These are phyloP conservation scores for Forsythia viridissima DNA, from an alignment of 257 asterid species.

Conservation along the genomic window DNA sequence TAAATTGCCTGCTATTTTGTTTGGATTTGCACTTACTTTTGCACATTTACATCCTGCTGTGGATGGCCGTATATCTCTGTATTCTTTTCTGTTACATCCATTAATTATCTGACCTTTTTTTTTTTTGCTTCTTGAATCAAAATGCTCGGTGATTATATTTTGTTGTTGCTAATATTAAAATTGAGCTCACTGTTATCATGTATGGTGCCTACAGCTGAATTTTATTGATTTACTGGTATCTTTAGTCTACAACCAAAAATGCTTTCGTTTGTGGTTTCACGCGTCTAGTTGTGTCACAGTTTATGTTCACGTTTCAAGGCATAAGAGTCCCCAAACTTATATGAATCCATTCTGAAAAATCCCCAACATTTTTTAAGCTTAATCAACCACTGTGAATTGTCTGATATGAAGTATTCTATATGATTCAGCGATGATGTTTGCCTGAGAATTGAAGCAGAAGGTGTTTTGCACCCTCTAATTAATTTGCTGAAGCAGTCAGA, in stretches of 20 bases:
- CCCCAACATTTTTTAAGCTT: constrained; percentile 6
- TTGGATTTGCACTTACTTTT: background rate
- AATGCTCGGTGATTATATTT: background rate
- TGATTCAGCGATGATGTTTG: constrained; percentile 67
- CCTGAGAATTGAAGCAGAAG: constrained; percentile 71
- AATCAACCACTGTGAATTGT: constrained; percentile 8
- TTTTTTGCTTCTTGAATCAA: background rate
- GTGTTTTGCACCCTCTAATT: constrained; percentile 59
- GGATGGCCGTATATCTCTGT: background rate
- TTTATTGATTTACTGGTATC: background rate
- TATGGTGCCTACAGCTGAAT: background rate
- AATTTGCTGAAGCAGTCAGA: constrained; percentile 54
- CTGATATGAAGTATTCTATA: constrained; percentile 24
- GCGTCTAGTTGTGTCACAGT: background rate
- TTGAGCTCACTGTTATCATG: background rate
- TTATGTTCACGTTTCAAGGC: constrained; percentile 10
- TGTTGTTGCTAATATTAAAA: background rate
- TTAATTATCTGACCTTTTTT: background rate
- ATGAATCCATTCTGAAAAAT: constrained; percentile 4
- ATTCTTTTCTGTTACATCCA: background rate
- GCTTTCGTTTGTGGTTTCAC: background rate
- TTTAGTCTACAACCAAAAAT: background rate
- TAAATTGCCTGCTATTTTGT: background rate
- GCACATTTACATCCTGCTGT: background rate
- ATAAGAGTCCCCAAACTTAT: background rate